These are phyloP conservation scores for Lachnellula occidentalis DNA, from an alignment of 2,329 filamentous ascomycete species.

Conservation along the genomic window DNA sequence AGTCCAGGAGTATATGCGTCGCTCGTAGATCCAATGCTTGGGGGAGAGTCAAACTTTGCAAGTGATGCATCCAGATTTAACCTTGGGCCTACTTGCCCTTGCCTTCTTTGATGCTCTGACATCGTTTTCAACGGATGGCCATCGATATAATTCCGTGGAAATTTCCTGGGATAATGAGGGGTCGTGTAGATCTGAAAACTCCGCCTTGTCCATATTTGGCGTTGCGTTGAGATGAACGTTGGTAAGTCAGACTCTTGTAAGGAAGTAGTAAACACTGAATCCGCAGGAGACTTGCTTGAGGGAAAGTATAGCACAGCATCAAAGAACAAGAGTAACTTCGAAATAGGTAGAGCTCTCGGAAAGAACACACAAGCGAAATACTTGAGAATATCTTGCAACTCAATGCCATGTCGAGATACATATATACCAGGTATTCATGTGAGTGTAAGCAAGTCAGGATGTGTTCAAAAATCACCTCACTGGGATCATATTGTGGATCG, in stretches of 20 bases:
- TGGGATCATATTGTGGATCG: slow-evolving; percentile 14
- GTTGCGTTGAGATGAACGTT: background rate
- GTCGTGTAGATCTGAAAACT: background rate
- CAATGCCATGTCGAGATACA: background rate
- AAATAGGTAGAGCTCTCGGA: background rate
- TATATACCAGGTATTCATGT: slow-evolving; percentile 5
- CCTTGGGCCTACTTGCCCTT: slow-evolving; percentile 40
- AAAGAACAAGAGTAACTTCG: background rate
- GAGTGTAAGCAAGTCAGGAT: slow-evolving; percentile 6
- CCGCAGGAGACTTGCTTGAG: background rate
- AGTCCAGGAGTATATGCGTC: background rate
- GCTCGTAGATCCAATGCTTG: background rate
- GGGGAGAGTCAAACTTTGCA: slow-evolving; percentile 53
- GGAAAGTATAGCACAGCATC: background rate
- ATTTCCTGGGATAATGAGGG: slow-evolving; percentile 5
- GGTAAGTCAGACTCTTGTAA: background rate
- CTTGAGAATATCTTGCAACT: background rate
- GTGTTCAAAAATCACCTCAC: slow-evolving; percentile 9
- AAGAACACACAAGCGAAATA: background rate
- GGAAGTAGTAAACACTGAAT: background rate
- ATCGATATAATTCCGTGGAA: slow-evolving; percentile 17
- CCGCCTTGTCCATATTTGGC: background rate
- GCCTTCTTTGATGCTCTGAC: slow-evolving; percentile 18
- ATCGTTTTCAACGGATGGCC: slow-evolving; percentile 14
- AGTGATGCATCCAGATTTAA: slow-evolving; percentile 60